Evolutionary conservation across 225 moss, liverwort and hornwort genomes (phyloP).

Genomic region (Sphagnum tenellum): DNA sequence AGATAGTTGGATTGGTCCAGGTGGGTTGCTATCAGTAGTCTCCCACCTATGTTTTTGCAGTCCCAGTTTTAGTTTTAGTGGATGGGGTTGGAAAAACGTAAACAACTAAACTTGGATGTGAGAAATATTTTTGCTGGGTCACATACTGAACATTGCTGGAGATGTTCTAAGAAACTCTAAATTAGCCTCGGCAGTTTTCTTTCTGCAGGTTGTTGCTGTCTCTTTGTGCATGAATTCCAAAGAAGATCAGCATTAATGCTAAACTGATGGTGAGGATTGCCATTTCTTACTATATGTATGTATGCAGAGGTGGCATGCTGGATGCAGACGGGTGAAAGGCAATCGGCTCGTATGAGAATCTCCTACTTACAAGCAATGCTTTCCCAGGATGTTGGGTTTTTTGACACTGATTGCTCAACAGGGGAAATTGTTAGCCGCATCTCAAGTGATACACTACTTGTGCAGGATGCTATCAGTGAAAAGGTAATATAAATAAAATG

Average conservation of each 20-base stretch:
- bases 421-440: constrained; percentile 24
- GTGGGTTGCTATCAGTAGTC: too few relatives aligned
- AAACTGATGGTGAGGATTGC: neutral
- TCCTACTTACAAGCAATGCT: constrained; percentile 28
- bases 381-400: constrained; percentile 38
- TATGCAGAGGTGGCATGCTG: constrained; percentile 39
- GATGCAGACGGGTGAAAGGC: constrained; percentile 45
- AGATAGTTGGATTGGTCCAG: too few relatives aligned
- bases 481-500: constrained; percentile 11
- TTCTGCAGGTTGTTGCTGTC: too few relatives aligned
- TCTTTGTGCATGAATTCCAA: neutral
- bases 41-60: too few relatives aligned
- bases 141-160: too few relatives aligned
- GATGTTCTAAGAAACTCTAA: too few relatives aligned
- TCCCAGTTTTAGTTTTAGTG: too few relatives aligned
- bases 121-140: too few relatives aligned
- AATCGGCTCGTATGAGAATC: constrained; percentile 34
- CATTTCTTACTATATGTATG: neutral
- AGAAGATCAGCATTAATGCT: neutral
- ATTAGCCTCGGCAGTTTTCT: too few relatives aligned
- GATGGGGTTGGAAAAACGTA: too few relatives aligned
- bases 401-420: constrained; percentile 37
- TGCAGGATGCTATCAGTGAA: constrained; percentile 50
- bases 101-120: too few relatives aligned
- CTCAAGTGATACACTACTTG: constrained; percentile 26